phyloP scores from a whole-genome alignment of 805 yeast genomes.

The Metschnikowia kunwiensis region DNA sequence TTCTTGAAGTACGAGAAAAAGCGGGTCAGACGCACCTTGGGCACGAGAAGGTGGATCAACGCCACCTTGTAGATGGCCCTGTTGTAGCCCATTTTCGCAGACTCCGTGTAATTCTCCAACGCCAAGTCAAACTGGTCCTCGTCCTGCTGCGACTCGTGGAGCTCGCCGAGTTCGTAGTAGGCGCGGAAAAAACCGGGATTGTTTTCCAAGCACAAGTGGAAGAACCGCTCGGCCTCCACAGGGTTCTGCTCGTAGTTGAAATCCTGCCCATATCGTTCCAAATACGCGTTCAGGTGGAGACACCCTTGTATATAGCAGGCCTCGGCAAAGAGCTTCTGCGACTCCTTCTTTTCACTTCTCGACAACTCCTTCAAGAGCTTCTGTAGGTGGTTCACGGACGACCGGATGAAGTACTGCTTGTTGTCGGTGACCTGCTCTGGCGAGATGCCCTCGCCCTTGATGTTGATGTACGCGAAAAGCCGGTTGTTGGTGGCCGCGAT shows the following conservation, averaged over 20 bases:
- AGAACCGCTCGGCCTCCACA: constrained; percentile 28
- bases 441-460: constrained; percentile 37
- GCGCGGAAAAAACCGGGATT: constrained; percentile 34
- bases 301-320: constrained; percentile 38
- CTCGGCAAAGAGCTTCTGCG: constrained; percentile 24
- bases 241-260: constrained; percentile 32
- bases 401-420: constrained; percentile 37
- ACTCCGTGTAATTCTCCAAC: constrained; percentile 31
- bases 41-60: constrained; percentile 33
- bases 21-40: constrained; percentile 32
- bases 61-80: constrained; percentile 43
- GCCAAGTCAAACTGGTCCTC: constrained; percentile 32
- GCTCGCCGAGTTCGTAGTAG: constrained; percentile 38
- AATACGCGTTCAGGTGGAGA: constrained; percentile 35
- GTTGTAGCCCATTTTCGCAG: constrained; percentile 44
- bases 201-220: constrained; percentile 30
- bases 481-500: constrained; percentile 37
- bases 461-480: constrained; percentile 40
- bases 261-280: constrained; percentile 31
- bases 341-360: constrained; percentile 14
- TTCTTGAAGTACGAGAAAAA: constrained; percentile 35
- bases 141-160: constrained; percentile 33
- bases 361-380: constrained; percentile 34
- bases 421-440: constrained; percentile 30
- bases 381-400: constrained; percentile 35